A percentile compares a stretch with the other conserved stretches of the same genome.
Conservation (phyloP, 257 asterid genomes). For the Ocimum tenuiflorum region DNA sequence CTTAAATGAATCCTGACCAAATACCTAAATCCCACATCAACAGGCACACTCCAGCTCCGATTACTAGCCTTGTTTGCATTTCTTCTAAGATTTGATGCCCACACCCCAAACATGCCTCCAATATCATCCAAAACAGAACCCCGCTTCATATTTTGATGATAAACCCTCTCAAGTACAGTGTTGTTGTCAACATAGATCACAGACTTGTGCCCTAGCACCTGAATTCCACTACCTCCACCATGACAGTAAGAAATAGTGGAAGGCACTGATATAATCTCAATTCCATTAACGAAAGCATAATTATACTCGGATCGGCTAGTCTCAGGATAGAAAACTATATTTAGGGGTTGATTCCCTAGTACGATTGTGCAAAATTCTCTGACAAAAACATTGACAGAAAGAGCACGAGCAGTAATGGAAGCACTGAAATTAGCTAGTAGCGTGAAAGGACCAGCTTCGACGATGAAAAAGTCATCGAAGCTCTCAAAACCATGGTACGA, state of each 20-base stretch:
- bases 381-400: constrained; percentile 21
- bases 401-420: constrained; percentile 36
- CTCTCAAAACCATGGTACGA: constrained; percentile 17
- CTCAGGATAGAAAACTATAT: constrained; percentile 37
- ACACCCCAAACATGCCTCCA: constrained; percentile 30
- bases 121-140: constrained; percentile 36
- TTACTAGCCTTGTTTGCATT: constrained; percentile 13
- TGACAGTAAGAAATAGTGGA: constrained; percentile 39
- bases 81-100: constrained; percentile 29
- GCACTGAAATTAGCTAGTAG: constrained; percentile 40
- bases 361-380: constrained; percentile 51
- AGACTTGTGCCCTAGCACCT: constrained; percentile 41
- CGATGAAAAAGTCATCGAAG: constrained; percentile 28
- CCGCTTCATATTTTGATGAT: constrained; percentile 37
- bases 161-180: constrained; percentile 57
- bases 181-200: constrained; percentile 38
- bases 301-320: neutral
- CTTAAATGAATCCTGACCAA: constrained; percentile 54
- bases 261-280: constrained; percentile 40
- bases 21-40: constrained; percentile 57
- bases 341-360: constrained; percentile 24
- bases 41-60: constrained; percentile 33
- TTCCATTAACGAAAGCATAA: constrained; percentile 51
- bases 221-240: constrained; percentile 33
- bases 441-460: constrained; percentile 38